These are phyloP conservation scores for Allium fistulosum DNA, from an alignment of 106 monocot genomes.

Conservation along the genomic window DNA sequence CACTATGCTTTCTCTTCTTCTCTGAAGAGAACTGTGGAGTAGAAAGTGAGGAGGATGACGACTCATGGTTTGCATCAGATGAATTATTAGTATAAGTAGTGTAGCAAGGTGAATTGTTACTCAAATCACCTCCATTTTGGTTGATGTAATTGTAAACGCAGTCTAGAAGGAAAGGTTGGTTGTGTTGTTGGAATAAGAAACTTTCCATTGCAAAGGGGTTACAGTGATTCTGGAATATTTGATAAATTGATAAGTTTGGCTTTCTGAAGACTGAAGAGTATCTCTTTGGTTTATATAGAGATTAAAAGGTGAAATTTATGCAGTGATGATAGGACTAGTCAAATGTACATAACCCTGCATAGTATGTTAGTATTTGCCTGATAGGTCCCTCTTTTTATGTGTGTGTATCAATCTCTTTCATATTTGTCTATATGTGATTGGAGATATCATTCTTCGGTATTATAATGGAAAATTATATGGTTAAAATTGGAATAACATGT, in stretches of 20 bases:
- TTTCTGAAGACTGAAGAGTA: neutral
- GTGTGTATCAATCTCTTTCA: too few species aligned
- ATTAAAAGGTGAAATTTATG: neutral
- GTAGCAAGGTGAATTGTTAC: constrained; percentile 3
- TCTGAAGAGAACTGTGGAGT: neutral
- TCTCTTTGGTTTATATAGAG: neutral
- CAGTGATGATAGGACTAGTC: constrained; percentile 1
- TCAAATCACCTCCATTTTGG: neutral
- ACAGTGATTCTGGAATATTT: neutral
- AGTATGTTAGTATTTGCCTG: too few species aligned
- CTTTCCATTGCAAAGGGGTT: neutral
- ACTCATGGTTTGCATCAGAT: neutral
- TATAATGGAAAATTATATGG: too few species aligned
- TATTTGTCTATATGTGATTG: too few species aligned
- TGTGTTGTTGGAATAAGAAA: constrained; percentile 3
- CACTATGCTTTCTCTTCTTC: constrained; percentile 11
- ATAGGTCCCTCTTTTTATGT: too few species aligned
- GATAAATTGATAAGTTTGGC: neutral
- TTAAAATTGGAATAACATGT: too few species aligned
- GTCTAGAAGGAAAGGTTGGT: constrained; percentile 1
- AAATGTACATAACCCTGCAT: neutral
- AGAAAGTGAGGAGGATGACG: neutral
- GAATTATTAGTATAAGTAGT: neutral
- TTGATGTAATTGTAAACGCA: neutral
- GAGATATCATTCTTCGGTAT: too few species aligned